phyloP scores from a whole-genome alignment of 2,329 filamentous ascomycete genomes.

The Aureobasidium sp. region DNA sequence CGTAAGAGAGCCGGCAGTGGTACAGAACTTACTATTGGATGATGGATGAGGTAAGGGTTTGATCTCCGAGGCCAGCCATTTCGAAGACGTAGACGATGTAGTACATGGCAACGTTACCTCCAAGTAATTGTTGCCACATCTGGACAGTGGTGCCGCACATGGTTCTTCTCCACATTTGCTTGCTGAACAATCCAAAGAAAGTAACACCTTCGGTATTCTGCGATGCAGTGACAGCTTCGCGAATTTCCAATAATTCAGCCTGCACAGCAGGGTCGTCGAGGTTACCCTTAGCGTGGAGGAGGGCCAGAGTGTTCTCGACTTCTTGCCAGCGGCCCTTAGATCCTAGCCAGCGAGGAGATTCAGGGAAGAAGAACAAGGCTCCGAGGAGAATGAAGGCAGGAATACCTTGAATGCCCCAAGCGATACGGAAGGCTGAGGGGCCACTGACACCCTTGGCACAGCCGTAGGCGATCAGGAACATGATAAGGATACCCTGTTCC shows the following conservation, averaged over 20 bases:
- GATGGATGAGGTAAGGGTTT: constrained; percentile 35
- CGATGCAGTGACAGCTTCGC: constrained; percentile 31
- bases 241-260: constrained; percentile 42
- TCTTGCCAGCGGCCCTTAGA: constrained; percentile 40
- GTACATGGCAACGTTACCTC: constrained; percentile 28
- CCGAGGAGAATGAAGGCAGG: constrained; percentile 38
- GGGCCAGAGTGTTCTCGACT: constrained; percentile 36
- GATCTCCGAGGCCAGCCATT: constrained; percentile 51
- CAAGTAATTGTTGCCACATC: constrained; percentile 47
- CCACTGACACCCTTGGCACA: constrained; percentile 46
- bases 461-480: constrained; percentile 57
- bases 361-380: constrained; percentile 40
- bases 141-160: constrained; percentile 50
- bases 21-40: constrained; percentile 28
- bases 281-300: constrained; percentile 39
- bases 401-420: constrained; percentile 49
- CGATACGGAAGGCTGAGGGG: constrained; percentile 51
- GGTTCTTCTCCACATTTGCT: constrained; percentile 52
- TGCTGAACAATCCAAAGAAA: constrained; percentile 38
- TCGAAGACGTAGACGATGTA: constrained; percentile 55
- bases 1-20: not conserved
- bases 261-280: constrained; percentile 39
- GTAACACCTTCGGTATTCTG: constrained; percentile 33
- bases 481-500: constrained; percentile 52
- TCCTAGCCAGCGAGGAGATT: constrained; percentile 42